These are phyloP conservation scores for Populus euphratica DNA, from an alignment of 345 rosid species.

Conservation along the genomic window DNA sequence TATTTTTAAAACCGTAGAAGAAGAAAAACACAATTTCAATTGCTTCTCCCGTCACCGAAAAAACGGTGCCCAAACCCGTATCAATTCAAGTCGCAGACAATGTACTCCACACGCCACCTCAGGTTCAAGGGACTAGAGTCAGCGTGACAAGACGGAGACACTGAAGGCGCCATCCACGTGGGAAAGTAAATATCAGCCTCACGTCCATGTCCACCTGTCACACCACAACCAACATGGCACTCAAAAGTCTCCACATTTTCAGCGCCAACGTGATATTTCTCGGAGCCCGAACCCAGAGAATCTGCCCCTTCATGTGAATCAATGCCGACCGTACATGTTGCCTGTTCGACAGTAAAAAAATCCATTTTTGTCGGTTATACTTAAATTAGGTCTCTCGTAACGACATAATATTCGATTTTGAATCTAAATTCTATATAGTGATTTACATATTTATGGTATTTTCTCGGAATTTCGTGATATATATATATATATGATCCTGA, in stretches of 20 bases:
- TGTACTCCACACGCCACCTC: not conserved
- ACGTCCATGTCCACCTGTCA: not conserved
- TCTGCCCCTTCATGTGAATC: not conserved
- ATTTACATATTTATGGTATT: too few species aligned
- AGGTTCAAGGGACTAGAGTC: too few species aligned
- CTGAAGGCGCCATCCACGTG: not conserved
- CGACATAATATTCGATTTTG: too few species aligned
- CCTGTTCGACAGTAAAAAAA: not conserved
- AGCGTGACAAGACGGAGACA: not conserved
- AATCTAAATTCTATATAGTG: too few species aligned
- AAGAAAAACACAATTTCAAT: too few species aligned
- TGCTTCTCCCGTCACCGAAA: too few species aligned
- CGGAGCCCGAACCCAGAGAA: not conserved
- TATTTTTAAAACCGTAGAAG: too few species aligned
- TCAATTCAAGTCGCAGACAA: too few species aligned
- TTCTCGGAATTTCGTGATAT: too few species aligned
- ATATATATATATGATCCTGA: too few species aligned
- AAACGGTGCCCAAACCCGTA: too few species aligned
- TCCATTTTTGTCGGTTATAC: not conserved
- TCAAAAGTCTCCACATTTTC: not conserved
- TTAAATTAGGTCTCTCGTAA: too few species aligned
- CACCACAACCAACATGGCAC: not conserved
- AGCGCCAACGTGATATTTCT: not conserved
- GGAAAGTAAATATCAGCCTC: not conserved
- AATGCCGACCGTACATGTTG: not conserved